Base-by-base conservation (phyloP, 1,139 yeast genomes). In the Pichia sp. region DNA sequence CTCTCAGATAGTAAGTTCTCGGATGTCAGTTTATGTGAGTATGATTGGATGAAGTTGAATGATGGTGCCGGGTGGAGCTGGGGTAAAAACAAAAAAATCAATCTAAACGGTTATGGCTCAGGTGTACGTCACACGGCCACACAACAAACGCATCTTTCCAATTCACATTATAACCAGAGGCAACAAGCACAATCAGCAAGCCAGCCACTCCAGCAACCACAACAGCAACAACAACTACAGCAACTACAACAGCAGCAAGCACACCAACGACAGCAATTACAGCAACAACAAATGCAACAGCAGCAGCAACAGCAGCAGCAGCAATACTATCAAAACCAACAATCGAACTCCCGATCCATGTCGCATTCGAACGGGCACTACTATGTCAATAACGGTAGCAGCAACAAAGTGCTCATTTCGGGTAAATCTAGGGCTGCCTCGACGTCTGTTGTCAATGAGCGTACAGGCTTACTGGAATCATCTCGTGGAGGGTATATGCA, bases 21-120 rank as follows among this genome's bases (percentile, higher is more conserved):
- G 12, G 54, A 55, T 64, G 96, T 89, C 69, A 43, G 46, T 20
- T 20, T 44, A 27, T 95, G 87, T 50, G 88, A 85, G 64, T 92
- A 88, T 71, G 98, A 92, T 73, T 92, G 98, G 98, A 84, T 88
- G 86, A 88, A 84, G 67, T 81, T 92, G 65, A 92, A 92, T 69
- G 85, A 87, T 58, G 97, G 97, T 56, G 83, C 84, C 70, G 97
- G 97, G 38, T 92, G 96, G 96, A 96, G 91, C 70, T 77, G 88
- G 56, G 70, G 78, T 53, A 84, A 87, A 63, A 87, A 88, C 69
- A 89, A 87, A 70, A 88, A 91, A 70, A 93, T 96, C 50, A 90
- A 91, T 70, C 76, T 91, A 66, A 96, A 90, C 71, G 97, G 97
- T 42, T 91, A 91, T 69, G 97, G 97, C 31, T 80, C 79, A 1